phyloP scores from a whole-genome alignment of 805 yeast genomes.

The Tetrapisispora arboricola region DNA sequence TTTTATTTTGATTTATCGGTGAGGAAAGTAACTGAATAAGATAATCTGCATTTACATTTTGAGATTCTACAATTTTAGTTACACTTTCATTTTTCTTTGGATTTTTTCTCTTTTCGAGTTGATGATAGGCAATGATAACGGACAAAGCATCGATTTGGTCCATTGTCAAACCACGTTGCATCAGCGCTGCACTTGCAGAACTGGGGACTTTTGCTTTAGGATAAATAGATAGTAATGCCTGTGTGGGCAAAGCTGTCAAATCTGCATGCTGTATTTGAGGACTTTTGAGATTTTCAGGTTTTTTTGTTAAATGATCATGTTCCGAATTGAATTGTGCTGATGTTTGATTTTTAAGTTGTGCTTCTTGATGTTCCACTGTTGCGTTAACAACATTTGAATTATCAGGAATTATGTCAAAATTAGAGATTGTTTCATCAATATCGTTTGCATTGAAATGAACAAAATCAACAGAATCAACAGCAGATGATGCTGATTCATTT shows the following conservation, averaged over 20 bases:
- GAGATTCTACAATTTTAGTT: background rate
- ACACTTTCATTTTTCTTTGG: background rate
- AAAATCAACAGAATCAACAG: slow-evolving; percentile 1
- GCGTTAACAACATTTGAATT: background rate
- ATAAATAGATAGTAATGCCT: slow-evolving; percentile 32
- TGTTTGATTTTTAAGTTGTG: too few species aligned
- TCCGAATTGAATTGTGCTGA: too few species aligned
- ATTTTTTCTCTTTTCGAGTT: slow-evolving; percentile 24
- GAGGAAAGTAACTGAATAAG: background rate
- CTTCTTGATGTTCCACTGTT: too few species aligned
- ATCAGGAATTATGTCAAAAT: background rate
- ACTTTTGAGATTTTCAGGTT: background rate
- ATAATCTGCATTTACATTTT: slow-evolving; percentile 1
- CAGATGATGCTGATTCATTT: background rate
- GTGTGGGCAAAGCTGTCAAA: slow-evolving; percentile 24
- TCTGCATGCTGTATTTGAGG: slow-evolving; percentile 23
- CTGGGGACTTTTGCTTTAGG: slow-evolving; percentile 64
- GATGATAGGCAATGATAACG: slow-evolving; percentile 64
- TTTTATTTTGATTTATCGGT: background rate
- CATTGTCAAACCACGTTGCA: slow-evolving; percentile 54
- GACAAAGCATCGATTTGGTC: slow-evolving; percentile 67
- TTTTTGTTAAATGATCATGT: background rate
- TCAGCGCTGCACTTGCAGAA: slow-evolving; percentile 55
- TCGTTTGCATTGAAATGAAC: slow-evolving; percentile 1
- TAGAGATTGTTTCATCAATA: background rate